These are phyloP conservation scores for Trametes cingulata DNA, from an alignment of 768 basidiomycete genomes.

Conservation along the genomic window DNA sequence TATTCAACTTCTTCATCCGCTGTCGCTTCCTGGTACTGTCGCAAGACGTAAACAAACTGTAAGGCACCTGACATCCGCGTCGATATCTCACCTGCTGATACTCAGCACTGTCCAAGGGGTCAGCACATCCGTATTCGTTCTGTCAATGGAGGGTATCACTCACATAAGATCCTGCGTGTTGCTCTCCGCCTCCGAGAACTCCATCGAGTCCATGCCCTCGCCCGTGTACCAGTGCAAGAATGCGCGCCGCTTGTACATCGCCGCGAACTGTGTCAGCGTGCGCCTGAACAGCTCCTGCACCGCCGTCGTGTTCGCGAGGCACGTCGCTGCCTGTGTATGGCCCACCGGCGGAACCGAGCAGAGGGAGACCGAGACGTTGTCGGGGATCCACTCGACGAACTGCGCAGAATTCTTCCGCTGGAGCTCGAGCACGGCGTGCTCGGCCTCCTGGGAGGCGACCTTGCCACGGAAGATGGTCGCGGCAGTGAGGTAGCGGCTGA, in stretches of 20 bases:
- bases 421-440: slow-evolving; percentile 67
- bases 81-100: slow-evolving; percentile 71
- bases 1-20: slow-evolving; percentile 40
- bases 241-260: slow-evolving; percentile 83
- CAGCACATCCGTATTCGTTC: slow-evolving; percentile 15
- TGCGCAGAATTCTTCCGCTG: slow-evolving; percentile 72
- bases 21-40: slow-evolving; percentile 62
- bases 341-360: slow-evolving; percentile 85
- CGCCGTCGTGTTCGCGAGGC: slow-evolving; percentile 75
- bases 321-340: slow-evolving; percentile 69
- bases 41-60: background rate
- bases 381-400: slow-evolving; percentile 94
- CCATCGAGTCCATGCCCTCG: slow-evolving; percentile 88
- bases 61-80: background rate
- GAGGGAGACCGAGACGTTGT: slow-evolving; percentile 83
- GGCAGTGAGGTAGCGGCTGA: slow-evolving; percentile 82
- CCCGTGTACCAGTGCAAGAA: slow-evolving; percentile 92
- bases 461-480: slow-evolving; percentile 87
- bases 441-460: slow-evolving; percentile 68
- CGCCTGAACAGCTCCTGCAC: slow-evolving; percentile 88
- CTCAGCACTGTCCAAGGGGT: slow-evolving; percentile 59
- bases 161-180: slow-evolving; percentile 81
- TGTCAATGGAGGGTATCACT: slow-evolving; percentile 33
- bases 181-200: slow-evolving; percentile 88
- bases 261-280: slow-evolving; percentile 65